phyloP scores from a whole-genome alignment of 768 basidiomycete species.

The Leucocoprinus leucothites region DNA sequence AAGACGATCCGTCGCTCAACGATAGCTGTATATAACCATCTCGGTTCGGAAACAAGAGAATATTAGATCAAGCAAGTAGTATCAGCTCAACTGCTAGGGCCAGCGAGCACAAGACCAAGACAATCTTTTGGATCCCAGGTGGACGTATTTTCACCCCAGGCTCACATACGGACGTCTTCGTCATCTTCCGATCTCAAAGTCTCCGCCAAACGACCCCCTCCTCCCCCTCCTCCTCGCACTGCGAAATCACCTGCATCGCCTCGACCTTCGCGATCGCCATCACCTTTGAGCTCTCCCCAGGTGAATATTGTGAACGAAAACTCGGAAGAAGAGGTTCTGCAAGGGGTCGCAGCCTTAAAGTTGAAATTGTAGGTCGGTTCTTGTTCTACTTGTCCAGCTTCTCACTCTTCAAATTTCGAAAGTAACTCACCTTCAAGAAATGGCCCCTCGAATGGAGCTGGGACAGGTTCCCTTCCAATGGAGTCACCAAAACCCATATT shows the following conservation, averaged over 20 bases:
- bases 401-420: not conserved
- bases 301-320: not conserved
- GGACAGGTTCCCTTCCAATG: not conserved
- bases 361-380: conserved; percentile 23
- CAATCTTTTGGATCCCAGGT: conserved; percentile 32
- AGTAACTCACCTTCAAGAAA: conserved; percentile 9
- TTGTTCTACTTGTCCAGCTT: not conserved
- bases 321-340: conserved; percentile 8
- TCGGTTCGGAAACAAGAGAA: too few species aligned
- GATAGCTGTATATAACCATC: too few species aligned
- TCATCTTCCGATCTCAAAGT: conserved; percentile 55
- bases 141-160: conserved; percentile 22
- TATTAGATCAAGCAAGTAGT: too few species aligned
- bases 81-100: conserved; percentile 15
- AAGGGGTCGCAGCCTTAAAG: conserved; percentile 18
- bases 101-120: conserved; percentile 38
- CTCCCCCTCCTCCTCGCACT: conserved; percentile 48
- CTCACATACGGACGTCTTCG: conserved; percentile 38
- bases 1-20: too few species aligned
- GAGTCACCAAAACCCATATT: conserved; percentile 5
- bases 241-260: conserved; percentile 29
- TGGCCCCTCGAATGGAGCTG: not conserved
- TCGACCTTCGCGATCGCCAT: conserved; percentile 34
- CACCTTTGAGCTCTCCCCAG: conserved; percentile 37
- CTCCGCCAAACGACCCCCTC: conserved; percentile 47